A percentile compares a stretch with the other conserved stretches of the same genome.
Evolutionary conservation across 495 filamentous ascomycete genomes (phyloP).

Genomic region (Talaromyces ruber): DNA sequence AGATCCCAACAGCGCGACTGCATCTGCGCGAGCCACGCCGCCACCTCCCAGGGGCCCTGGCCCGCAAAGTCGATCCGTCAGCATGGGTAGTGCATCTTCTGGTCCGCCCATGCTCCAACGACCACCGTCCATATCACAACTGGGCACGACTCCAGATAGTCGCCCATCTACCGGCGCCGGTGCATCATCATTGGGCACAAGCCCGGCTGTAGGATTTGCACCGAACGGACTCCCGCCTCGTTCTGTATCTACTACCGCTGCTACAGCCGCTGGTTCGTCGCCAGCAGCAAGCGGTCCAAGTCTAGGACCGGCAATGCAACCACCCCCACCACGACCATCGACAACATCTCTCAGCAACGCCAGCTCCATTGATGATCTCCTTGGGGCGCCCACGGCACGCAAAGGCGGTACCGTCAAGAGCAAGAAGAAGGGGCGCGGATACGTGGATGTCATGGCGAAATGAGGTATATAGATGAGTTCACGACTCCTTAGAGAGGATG

Average conservation of each 20-base stretch:
- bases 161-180: conserved; percentile 32
- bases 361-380: conserved; percentile 77
- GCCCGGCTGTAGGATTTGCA: conserved; percentile 31
- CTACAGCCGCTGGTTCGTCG: conserved; percentile 18
- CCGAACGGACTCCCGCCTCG: conserved; percentile 17
- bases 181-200: conserved; percentile 22
- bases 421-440: conserved; percentile 70
- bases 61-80: conserved; percentile 30
- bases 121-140: conserved; percentile 23
- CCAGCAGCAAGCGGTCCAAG: conserved; percentile 19
- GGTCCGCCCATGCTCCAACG: conserved; percentile 11
- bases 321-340: conserved; percentile 37
- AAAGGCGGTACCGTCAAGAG: conserved; percentile 61
- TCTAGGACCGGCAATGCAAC: no score
- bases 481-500: not conserved
- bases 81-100: conserved; percentile 26
- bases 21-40: conserved; percentile 40
- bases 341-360: conserved; percentile 63
- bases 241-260: conserved; percentile 27
- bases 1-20: conserved; percentile 37
- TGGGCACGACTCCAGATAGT: conserved; percentile 15
- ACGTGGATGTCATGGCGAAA: conserved; percentile 86
- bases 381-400: conserved; percentile 59
- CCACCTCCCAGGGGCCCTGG: conserved; percentile 42
- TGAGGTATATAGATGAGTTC: not conserved